Base-by-base conservation (phyloP, 139 green algal genomes). In the Zygnema circumcarinatum region DNA sequence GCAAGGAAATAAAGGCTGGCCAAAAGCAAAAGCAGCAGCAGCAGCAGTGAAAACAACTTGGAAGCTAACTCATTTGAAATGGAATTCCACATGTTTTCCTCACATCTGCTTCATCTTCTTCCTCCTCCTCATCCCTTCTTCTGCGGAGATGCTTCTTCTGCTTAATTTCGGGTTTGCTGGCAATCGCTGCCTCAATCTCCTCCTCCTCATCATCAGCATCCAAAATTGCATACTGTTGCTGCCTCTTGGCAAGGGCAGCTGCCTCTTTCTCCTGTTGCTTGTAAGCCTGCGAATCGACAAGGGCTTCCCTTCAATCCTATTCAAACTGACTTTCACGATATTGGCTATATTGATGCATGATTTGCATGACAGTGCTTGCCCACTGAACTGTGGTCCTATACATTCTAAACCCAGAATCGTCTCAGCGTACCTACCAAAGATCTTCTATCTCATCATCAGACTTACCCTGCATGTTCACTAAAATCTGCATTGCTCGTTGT, bases 151-250 rank as follows among this genome's bases (percentile, higher is more conserved):
- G 76, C 21, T 83, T 83, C 76, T 83, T 83, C 16, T 67, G 76
- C 38, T 83, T 83, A 22, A 3, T 79, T 38, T 36, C 76, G 20
- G 3, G 47, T 36, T 47, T 78, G 69, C 69, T 78, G 36, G 20
- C 67, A 38, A 82, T 7, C 62, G 29, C 36, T n/a, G 38, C 25
- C 32, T 76, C 84, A 39, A 89, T 52, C 11, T 90, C 84, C 1
- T 90, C 79, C n/a, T 89, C 79, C 0, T 89, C 84, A 82, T 90
- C 79, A 82, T 89, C 84, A 2, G 40, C 84, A 22, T 89, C 80
- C 38, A 89, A 41, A 2, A 89, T 22, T 32, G 79, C 79, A 31
- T 89, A 89, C 31, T 79, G 33, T 67, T 88, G 33, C 78, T 89
- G 78, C 79, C 47, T 89, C 1, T 80, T 40, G 21, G 79, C 84